Percentiles rank a stretch among this genome's conserved stretches.
phyloP scores from a whole-genome alignment of 2,329 filamentous ascomycete genomes.

The Graphium sp. region DNA sequence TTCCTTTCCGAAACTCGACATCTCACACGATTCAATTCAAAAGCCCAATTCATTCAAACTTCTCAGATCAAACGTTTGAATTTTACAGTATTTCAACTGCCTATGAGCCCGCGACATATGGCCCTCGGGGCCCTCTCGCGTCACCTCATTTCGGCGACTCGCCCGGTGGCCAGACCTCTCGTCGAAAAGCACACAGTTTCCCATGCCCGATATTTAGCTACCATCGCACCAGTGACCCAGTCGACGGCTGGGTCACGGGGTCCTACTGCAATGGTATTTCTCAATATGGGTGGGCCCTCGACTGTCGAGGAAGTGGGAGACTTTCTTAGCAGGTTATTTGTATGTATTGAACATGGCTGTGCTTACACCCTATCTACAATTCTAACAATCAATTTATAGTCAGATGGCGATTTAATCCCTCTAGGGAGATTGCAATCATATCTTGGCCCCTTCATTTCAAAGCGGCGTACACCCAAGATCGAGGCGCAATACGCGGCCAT shows the following conservation, averaged over 20 bases:
- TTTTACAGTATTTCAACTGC: too few relatives aligned
- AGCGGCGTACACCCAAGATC: slow-evolving; percentile 85
- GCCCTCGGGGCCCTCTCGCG: too few relatives aligned
- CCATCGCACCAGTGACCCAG: slow-evolving; percentile 63
- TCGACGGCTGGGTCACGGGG: slow-evolving; percentile 54
- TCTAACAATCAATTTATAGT: slow-evolving; percentile 28
- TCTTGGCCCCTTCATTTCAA: slow-evolving; percentile 73
- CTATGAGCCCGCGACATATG: too few relatives aligned
- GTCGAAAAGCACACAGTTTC: too few relatives aligned
- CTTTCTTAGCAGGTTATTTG: slow-evolving; percentile 85
- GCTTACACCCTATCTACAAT: slow-evolving; percentile 3
- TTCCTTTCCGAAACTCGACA: too few relatives aligned
- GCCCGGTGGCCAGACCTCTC: too few relatives aligned
- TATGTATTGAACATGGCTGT: slow-evolving; percentile 33
- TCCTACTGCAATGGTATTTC: slow-evolving; percentile 93
- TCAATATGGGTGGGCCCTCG: slow-evolving; percentile 96
- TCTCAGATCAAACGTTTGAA: too few relatives aligned
- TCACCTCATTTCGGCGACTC: too few relatives aligned
- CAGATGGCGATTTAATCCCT: slow-evolving; percentile 90
- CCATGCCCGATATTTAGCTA: slow-evolving; percentile 15
- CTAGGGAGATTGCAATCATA: slow-evolving; percentile 83
- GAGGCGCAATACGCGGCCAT: slow-evolving; percentile 90
- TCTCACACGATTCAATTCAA: too few relatives aligned
- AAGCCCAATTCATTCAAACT: too few relatives aligned
- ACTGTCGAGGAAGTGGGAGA: slow-evolving; percentile 75